Conservation (phyloP, 2,329 filamentous ascomycete species). For the Nakataea oryzae region DNA sequence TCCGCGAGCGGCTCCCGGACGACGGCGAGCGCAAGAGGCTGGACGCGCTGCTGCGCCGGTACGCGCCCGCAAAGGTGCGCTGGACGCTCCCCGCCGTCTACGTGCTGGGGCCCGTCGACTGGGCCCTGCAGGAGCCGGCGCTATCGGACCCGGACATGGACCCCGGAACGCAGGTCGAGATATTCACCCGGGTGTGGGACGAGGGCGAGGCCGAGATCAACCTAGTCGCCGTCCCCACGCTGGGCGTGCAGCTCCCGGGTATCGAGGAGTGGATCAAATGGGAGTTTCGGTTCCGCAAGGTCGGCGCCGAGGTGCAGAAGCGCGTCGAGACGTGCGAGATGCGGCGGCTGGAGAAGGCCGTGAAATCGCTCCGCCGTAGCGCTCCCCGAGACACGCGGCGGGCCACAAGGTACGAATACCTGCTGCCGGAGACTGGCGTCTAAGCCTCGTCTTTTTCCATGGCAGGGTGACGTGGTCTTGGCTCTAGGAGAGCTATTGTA, state of each 20-base stretch:
- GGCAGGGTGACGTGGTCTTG: too few relatives aligned
- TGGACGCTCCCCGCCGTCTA: conserved; percentile 47
- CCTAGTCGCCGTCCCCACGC: conserved; percentile 41
- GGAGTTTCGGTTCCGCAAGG: conserved; percentile 38
- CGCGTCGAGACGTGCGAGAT: neutral
- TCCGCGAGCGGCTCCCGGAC: conserved; percentile 31
- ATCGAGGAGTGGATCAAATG: conserved; percentile 37
- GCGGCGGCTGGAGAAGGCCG: neutral
- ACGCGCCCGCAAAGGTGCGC: conserved; percentile 44
- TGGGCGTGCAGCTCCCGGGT: conserved; percentile 35
- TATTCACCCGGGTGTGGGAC: neutral
- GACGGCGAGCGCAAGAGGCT: conserved; percentile 19
- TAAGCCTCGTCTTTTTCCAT: neutral
- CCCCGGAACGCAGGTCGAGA: conserved; percentile 1
- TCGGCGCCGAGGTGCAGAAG: conserved; percentile 29
- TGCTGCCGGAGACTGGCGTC: neutral
- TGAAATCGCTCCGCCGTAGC: neutral
- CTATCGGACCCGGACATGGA: neutral
- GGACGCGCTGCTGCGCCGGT: conserved; percentile 30
- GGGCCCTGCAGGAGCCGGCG: conserved; percentile 8
- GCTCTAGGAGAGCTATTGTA: too few relatives aligned
- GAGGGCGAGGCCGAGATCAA: neutral
- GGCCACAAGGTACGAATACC: neutral
- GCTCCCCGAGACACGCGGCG: neutral
- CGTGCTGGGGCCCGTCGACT: conserved; percentile 23